Evolutionary conservation across 2,329 filamentous ascomycete genomes (phyloP).

Genomic region (Nemania sp.): DNA sequence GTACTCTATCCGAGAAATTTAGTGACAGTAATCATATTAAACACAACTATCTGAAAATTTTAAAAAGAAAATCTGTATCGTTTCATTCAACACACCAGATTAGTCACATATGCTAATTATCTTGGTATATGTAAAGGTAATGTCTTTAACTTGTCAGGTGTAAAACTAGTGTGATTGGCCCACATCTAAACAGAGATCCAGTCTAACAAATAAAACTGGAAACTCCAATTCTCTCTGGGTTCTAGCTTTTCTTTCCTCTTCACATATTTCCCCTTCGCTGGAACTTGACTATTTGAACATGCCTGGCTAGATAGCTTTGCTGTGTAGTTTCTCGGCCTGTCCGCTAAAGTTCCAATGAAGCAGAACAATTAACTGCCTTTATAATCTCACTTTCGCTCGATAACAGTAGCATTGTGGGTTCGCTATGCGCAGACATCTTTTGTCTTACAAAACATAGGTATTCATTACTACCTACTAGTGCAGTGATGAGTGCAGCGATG

Average conservation of each 20-base stretch:
- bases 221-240: conserved; percentile 30
- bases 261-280: conserved; percentile 63
- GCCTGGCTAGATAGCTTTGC: conserved; percentile 43
- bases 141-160: background rate
- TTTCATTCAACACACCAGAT: background rate
- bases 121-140: background rate
- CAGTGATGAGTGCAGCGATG: too few species aligned
- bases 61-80: background rate
- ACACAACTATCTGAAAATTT: too few species aligned
- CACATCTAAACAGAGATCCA: conserved; percentile 19
- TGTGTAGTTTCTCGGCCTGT: conserved; percentile 55
- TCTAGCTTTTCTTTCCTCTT: conserved; percentile 53
- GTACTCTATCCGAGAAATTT: too few species aligned
- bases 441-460: background rate
- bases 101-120: background rate
- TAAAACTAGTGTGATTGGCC: conserved; percentile 37
- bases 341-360: conserved; percentile 62
- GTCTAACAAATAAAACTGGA: conserved; percentile 29
- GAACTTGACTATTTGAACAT: conserved; percentile 52
- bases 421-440: conserved; percentile 69
- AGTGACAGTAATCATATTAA: background rate
- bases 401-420: conserved; percentile 66
- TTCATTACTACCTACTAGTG: background rate
- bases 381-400: conserved; percentile 68
- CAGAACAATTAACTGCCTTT: conserved; percentile 67